Base-by-base conservation (phyloP, 2,329 filamentous ascomycete species). In the Zasmidium citrigriseum region DNA sequence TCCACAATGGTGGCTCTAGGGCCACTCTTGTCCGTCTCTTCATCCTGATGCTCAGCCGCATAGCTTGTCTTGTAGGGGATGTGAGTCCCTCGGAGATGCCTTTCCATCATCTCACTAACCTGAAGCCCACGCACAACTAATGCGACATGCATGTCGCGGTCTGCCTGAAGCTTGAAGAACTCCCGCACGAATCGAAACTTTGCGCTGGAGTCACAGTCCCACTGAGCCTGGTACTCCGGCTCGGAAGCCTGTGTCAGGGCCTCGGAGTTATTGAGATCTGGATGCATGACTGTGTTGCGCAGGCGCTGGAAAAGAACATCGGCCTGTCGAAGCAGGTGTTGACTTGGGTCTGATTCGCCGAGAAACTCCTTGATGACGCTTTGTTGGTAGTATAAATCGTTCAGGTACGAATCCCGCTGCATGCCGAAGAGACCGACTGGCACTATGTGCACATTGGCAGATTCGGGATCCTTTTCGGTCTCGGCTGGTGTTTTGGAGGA, bases 161-260 rank as follows among this genome's bases (percentile, higher is more conserved):
- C 52, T 7, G 67, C 64, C 2, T 75, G 46, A 7, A 57, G 56
- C 1, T 70, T 62, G 2, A 76, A 52, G 2, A 76, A 59, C 20
- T 67, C 60, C 16, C 68, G 63, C 16, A 77, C 52, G 53, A 77
- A 76, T 3, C 61, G 60, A 52, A 76, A 76, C 54, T 76, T 76
- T 4, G 66, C 61, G 45, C 74, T 75, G 56, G 67, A 70, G 16
- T 67, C 62, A 14, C 67, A 59, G 38, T 72, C 70, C 73, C 73
- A 76, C 34, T 70, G 60, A 1, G 70, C 71, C 46, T 73, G 69
- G 20, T 62, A 52, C 14, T 64, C 60, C 5, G 64, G 64, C 21
- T 58, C 60, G 1, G 67, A 62, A 22, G 65, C 64, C 54, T 71
- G 71, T 1, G 69, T 70, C 11, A 68, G 50, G 0, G 70, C 66